phyloP scores from a whole-genome alignment of 257 asterid genomes.

The Ligustrum vulgare region DNA sequence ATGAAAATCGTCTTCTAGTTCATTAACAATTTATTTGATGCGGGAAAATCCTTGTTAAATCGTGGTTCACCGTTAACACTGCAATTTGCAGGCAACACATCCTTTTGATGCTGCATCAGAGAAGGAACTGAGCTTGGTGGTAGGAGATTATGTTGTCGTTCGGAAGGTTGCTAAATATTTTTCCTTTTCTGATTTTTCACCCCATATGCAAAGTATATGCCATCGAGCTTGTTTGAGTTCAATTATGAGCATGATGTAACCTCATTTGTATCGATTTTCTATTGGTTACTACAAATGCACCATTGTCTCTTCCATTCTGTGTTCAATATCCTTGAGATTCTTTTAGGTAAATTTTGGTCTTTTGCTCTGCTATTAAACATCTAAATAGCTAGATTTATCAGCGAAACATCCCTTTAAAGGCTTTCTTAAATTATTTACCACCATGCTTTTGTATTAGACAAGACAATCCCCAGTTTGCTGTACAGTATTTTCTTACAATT shows the following conservation, averaged over 20 bases:
- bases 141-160: constrained; percentile 83
- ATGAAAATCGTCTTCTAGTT: not conserved
- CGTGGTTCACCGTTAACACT: not conserved
- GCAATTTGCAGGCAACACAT: constrained; percentile 58
- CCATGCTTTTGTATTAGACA: not conserved
- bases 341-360: not conserved
- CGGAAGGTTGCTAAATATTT: constrained; percentile 54
- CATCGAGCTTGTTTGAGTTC: not conserved
- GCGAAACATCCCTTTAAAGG: not conserved
- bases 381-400: not conserved
- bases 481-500: not conserved
- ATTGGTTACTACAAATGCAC: not conserved
- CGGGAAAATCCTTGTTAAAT: constrained; percentile 5
- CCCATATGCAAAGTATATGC: not conserved
- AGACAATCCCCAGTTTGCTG: not conserved
- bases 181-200: not conserved
- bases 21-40: constrained; percentile 5
- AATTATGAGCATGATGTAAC: not conserved
- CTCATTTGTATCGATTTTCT: not conserved
- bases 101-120: constrained; percentile 75
- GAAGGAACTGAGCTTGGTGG: constrained; percentile 77
- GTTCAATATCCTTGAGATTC: not conserved
- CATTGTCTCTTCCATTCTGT: not conserved
- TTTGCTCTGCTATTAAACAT: not conserved
- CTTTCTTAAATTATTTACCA: not conserved